phyloP scores from a whole-genome alignment of 768 basidiomycete species.

The Paxillus involutus region DNA sequence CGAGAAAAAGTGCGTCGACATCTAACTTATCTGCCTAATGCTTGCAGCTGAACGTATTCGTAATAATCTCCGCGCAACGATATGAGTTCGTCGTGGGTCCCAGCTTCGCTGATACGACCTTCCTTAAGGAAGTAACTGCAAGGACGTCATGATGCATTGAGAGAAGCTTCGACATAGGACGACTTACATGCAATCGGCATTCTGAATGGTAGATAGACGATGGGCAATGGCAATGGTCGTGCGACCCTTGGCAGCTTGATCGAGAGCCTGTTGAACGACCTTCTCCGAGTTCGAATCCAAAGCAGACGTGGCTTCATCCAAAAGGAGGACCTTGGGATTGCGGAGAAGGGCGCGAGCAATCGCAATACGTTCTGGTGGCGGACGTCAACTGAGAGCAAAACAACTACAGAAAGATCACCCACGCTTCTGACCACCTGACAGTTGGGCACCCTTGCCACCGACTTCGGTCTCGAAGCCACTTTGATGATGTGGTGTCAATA shows the following conservation, averaged over 20 bases:
- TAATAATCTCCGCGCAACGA: conserved; percentile 67
- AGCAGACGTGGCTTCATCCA: conserved; percentile 91
- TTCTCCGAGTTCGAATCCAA: conserved; percentile 91
- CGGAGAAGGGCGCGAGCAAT: conserved; percentile 92
- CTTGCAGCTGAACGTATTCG: conserved; percentile 89
- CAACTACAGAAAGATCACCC: conserved; percentile 20
- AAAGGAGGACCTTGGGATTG: conserved; percentile 83
- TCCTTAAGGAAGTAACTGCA: conserved; percentile 86
- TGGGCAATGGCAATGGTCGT: conserved; percentile 97
- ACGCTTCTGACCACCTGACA: conserved; percentile 90
- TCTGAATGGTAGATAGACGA: conserved; percentile 89
- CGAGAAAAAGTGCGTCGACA: neutral
- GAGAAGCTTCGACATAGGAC: neutral
- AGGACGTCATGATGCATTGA: neutral
- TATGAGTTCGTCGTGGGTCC: conserved; percentile 84
- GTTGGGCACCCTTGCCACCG: conserved; percentile 86
- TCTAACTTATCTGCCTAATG: conserved; percentile 47
- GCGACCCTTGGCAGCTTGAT: conserved; percentile 87
- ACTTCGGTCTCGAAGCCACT: conserved; percentile 92
- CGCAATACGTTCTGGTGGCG: conserved; percentile 58
- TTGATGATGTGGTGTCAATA: conserved; percentile 12
- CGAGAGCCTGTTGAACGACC: conserved; percentile 92
- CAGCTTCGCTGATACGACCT: conserved; percentile 79
- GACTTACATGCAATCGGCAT: conserved; percentile 82
- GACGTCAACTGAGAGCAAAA: neutral